Base-by-base conservation (phyloP, 2,329 filamentous ascomycete genomes). In the Aspergillus flavus region DNA sequence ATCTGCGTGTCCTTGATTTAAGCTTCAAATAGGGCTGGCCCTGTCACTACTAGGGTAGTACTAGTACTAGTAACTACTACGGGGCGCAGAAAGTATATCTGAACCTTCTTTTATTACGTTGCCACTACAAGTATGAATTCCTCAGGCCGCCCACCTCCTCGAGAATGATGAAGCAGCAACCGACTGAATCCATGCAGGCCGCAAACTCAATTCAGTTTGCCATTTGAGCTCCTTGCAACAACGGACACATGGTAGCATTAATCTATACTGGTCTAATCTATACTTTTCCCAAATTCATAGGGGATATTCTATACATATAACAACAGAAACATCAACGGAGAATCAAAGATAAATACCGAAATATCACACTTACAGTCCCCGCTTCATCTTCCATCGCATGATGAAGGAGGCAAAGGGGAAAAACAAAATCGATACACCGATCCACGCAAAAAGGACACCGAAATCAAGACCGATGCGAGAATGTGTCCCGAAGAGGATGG, bases 401-500 rank as follows among this genome's bases (percentile, higher is more conserved):
- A 76, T 67, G 4, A 69, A 72, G 1, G 68, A 64, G 0, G 74
- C 74, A 45, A 76, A 45, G 0, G 74, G 74, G 48, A 70, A 75
- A 10, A 76, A 60, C 0, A 60, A 56, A 30, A 76, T 58, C 0
- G 74, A 76, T 2, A 69, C 56, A 0, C 54, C 74, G 45, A 76
- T 65, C 87, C 86, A 90, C 0, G 83, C 83, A 63, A 89, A 83
- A 50, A 90, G 72, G 1, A 90, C 76, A 0, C 84, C 87, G 72
- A 90, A 86, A 65, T 90, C 85, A 2, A 88, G 72, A 0, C 86
- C 86, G 57, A 90, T 85, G 16, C 81, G 73, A 0, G 84, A 85
- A 64, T 86, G 84, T 6, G 86, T 75, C 60, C 85, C 86, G 65
- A 90, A 90, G 14, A 90, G 66, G 34, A 90, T 83, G n/a, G 84